Base-by-base conservation (phyloP, 2,329 filamentous ascomycete species). In the Penicillium sp. region DNA sequence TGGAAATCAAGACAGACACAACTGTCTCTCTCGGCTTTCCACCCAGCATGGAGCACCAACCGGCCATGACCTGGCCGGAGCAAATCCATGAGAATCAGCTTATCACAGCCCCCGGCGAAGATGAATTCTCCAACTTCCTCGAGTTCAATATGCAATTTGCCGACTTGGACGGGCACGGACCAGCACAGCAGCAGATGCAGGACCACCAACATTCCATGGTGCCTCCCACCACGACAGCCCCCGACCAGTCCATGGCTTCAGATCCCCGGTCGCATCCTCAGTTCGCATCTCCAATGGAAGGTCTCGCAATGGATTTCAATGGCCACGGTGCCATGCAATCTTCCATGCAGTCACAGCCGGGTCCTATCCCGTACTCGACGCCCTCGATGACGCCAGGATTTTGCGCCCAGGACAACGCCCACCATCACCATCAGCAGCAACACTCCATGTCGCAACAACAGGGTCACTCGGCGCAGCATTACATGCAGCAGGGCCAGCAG, bases 91-190 rank as follows among this genome's bases (percentile, higher is more conserved):
- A 76, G 60, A 76, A 78, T 55, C 68, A 75, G 44, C 75, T 81
- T 64, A 76, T 80, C 57, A 65, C 75, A 9, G 71, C 71, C 28
- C 69, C 77, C 60, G 68, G 76, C 56, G 79, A 81, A 30, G 81
- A 83, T 64, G 81, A 83, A 58, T 83, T 83, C 66, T 78, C 80
- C 60, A 81, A 79, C 60, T 80, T 82, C 61, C 78, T 83, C 61
- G 80, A 83, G 58, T 81, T 83, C 70, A 79, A 79, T 62, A 78
- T 80, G 68, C 79, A 79, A 40, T 82, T 83, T 62, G 58, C 79
- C 68, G 78, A 79, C 60, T 68, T 80, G 55, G 76, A 79, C 51
- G 70, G 72, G 72, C 73, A 77, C 71, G 68, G 76, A 73, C 73
- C 75, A 72, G 63, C 71, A 62, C 72, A 76, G 68, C 70, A 71